These are phyloP conservation scores for Leptodermis oblonga DNA, from an alignment of 257 asterid genomes.

Conservation along the genomic window DNA sequence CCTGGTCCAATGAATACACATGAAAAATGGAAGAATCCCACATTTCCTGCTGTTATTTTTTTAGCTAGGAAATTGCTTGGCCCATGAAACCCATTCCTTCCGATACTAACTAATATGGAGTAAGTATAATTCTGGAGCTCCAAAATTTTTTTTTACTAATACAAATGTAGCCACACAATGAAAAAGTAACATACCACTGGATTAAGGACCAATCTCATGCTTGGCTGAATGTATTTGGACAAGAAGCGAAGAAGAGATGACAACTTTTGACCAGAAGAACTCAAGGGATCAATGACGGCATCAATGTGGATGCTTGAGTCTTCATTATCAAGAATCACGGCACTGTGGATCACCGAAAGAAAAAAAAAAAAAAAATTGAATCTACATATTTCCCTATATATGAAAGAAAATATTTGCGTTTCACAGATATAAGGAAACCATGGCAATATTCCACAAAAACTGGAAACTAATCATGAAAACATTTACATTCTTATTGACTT, in stretches of 20 bases:
- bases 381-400: not conserved
- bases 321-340: conserved; percentile 72
- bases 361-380: conserved; percentile 21
- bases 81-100: not conserved
- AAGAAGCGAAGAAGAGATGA: conserved; percentile 81
- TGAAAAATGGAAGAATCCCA: not conserved
- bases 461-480: not conserved
- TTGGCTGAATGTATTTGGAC: conserved; percentile 77
- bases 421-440: not conserved
- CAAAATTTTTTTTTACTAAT: not conserved
- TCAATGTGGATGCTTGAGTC: conserved; percentile 85
- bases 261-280: conserved; percentile 93
- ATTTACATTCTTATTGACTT: not conserved
- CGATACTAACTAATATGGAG: not conserved
- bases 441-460: not conserved
- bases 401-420: not conserved
- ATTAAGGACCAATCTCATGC: conserved; percentile 93
- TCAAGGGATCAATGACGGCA: conserved; percentile 96
- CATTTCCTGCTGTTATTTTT: not conserved
- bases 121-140: not conserved
- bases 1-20: not conserved
- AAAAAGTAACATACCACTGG: conserved; percentile 64
- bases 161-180: not conserved
- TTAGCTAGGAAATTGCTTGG: not conserved
- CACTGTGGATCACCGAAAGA: conserved; percentile 49